Evolutionary conservation across 768 basidiomycete species (phyloP).

Genomic region (Lepiota brunneoincarnata): DNA sequence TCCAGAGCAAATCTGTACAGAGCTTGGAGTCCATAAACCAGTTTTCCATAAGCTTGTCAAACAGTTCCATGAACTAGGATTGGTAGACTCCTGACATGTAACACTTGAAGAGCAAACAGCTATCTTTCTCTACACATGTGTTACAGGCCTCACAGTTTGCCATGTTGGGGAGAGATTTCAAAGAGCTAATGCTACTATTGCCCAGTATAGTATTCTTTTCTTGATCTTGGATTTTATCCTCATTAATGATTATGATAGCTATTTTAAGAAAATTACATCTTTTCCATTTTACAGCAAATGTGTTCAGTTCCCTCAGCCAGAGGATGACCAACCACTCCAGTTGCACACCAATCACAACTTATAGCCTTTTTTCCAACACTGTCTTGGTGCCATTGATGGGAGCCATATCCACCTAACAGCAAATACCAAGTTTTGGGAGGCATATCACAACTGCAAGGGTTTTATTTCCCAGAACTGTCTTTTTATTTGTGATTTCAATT

Average conservation of each 20-base stretch:
- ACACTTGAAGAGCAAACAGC: conserved; percentile 4
- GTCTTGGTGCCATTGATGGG: conserved; percentile 30
- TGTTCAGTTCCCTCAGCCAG: conserved; percentile 15
- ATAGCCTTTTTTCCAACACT: conserved; percentile 28
- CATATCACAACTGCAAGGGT: conserved; percentile 24
- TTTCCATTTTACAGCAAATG: conserved; percentile 13
- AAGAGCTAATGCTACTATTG: conserved; percentile 1
- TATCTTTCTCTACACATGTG: conserved; percentile 6
- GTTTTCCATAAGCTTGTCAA: background rate
- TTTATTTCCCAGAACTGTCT: conserved; percentile 33
- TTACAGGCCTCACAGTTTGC: conserved; percentile 3
- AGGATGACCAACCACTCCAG: conserved; percentile 3
- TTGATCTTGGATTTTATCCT: background rate
- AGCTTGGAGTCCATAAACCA: background rate
- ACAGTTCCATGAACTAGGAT: background rate
- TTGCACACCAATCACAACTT: conserved; percentile 22
- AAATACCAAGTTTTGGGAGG: conserved; percentile 9
- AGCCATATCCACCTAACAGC: conserved; percentile 21
- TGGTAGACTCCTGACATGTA: background rate
- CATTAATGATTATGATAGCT: background rate
- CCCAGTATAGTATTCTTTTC: background rate
- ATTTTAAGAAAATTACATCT: conserved; percentile 11
- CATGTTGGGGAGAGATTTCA: conserved; percentile 10
- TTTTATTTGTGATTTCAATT: conserved; percentile 26
- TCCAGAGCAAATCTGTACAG: background rate